These are phyloP conservation scores for Cercospora berteroae DNA, from an alignment of 2,329 filamentous ascomycete species.

Conservation along the genomic window DNA sequence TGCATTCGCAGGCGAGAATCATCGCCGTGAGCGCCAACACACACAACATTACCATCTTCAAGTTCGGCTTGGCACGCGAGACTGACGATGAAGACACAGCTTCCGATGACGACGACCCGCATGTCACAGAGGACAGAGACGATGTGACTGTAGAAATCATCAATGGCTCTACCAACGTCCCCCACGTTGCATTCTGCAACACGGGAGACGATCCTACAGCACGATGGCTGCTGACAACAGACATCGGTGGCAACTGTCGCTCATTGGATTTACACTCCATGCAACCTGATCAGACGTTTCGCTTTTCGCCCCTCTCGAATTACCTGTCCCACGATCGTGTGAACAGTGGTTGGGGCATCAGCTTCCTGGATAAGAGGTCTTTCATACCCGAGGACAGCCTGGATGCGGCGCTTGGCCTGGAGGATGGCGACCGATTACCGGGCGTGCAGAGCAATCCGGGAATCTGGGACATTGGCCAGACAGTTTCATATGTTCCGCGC, in stretches of 20 bases:
- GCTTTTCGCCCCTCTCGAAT: slow-evolving; percentile 22
- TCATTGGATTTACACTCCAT: slow-evolving; percentile 33
- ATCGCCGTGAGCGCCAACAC: slow-evolving; percentile 84
- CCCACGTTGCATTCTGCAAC: slow-evolving; percentile 59
- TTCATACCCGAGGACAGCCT: slow-evolving; percentile 32
- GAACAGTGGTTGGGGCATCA: slow-evolving; percentile 40
- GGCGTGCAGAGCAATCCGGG: slow-evolving; percentile 17
- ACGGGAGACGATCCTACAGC: slow-evolving; percentile 55
- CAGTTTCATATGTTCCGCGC: slow-evolving; percentile 26
- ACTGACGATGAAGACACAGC: slow-evolving; percentile 19
- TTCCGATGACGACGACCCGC: slow-evolving; percentile 25
- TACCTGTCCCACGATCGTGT: slow-evolving; percentile 28
- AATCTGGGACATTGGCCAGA: slow-evolving; percentile 36
- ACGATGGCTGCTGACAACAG: slow-evolving; percentile 57
- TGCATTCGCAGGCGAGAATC: slow-evolving; percentile 77
- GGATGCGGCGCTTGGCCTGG: slow-evolving; percentile 29
- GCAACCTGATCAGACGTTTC: slow-evolving; percentile 27
- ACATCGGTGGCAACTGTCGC: slow-evolving; percentile 45
- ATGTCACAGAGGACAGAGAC: slow-evolving; percentile 14
- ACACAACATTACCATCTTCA: slow-evolving; percentile 57
- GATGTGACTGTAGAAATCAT: slow-evolving; percentile 33
- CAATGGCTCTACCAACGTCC: slow-evolving; percentile 52
- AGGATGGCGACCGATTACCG: slow-evolving; percentile 23
- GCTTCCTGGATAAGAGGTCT: slow-evolving; percentile 40
- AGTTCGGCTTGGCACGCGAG: slow-evolving; percentile 53